Percentiles rank a stretch among this genome's conserved stretches.
Evolutionary conservation across 306 rosid species (phyloP).

Genomic region (Prinsepia uniflora): DNA sequence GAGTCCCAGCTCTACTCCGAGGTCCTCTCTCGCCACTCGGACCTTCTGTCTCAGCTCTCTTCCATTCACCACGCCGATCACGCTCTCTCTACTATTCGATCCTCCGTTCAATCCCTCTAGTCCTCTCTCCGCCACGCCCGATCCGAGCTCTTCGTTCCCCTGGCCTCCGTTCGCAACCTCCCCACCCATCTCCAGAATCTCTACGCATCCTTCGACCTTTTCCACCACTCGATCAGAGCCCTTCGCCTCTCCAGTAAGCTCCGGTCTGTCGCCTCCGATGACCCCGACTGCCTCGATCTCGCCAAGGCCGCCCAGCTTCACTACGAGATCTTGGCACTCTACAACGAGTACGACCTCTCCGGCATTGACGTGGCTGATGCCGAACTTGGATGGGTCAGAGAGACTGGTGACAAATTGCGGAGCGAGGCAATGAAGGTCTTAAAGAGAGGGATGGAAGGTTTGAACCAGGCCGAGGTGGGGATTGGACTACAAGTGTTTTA

Average conservation of each 20-base stretch:
- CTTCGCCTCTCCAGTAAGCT: conserved; percentile 81
- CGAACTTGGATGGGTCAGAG: conserved; percentile 70
- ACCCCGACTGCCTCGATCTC: conserved; percentile 72
- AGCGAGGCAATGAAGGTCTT: conserved; percentile 79
- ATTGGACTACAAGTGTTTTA: conserved; percentile 93
- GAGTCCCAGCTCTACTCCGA: conserved; percentile 90
- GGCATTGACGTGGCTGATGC: conserved; percentile 74
- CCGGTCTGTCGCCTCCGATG: conserved; percentile 59
- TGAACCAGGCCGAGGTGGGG: conserved; percentile 96
- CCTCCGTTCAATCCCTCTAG: conserved; percentile 68
- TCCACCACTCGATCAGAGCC: conserved; percentile 79
- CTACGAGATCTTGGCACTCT: conserved; percentile 67
- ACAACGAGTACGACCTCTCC: conserved; percentile 62
- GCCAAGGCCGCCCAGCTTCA: conserved; percentile 91
- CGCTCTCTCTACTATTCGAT: conserved; percentile 80
- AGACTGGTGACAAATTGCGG: conserved; percentile 67
- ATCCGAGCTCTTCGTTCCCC: conserved; percentile 88
- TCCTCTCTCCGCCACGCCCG: conserved; percentile 87
- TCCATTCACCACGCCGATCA: conserved; percentile 87
- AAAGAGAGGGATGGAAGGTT: conserved; percentile 88
- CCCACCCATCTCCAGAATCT: conserved; percentile 74
- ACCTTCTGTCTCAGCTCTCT: conserved; percentile 86
- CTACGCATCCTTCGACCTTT: conserved; percentile 68
- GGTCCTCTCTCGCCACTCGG: conserved; percentile 88
- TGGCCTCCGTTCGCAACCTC: conserved; percentile 49